Percentiles rank a stretch among this genome's conserved stretches.
Conservation (phyloP, 2,329 filamentous ascomycete species). For the Fusarium mundagurra region DNA sequence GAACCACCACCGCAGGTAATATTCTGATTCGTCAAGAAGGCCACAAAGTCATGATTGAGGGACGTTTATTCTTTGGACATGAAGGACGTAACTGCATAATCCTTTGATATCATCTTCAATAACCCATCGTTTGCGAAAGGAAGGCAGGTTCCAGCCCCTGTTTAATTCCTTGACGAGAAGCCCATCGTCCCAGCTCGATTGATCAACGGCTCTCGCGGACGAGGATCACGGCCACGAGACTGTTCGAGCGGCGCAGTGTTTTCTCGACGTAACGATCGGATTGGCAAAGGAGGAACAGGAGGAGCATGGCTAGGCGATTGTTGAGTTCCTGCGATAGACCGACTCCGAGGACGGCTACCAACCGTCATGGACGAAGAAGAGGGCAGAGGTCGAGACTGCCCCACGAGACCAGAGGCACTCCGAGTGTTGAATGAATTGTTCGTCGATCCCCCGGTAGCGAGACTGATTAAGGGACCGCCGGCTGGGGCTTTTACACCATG, state of each 20-base stretch:
- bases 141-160: not conserved
- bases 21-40: not conserved
- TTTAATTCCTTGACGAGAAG: slow-evolving; percentile 25
- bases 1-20: not conserved
- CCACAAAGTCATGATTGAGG: not conserved
- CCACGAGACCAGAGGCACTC: slow-evolving; percentile 31
- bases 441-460: slow-evolving; percentile 49
- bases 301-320: slow-evolving; percentile 29
- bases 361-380: slow-evolving; percentile 28
- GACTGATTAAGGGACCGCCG: slow-evolving; percentile 58
- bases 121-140: not conserved
- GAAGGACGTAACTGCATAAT: slow-evolving; percentile 32
- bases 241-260: slow-evolving; percentile 34
- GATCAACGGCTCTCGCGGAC: slow-evolving; percentile 46
- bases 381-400: slow-evolving; percentile 19
- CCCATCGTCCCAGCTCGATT: slow-evolving; percentile 43
- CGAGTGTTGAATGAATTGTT: slow-evolving; percentile 16
- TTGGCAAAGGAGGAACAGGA: slow-evolving; percentile 42
- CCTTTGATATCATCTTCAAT: slow-evolving; percentile 22
- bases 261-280: slow-evolving; percentile 43
- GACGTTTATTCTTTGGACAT: slow-evolving; percentile 11
- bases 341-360: slow-evolving; percentile 39
- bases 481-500: slow-evolving; percentile 54
- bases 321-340: slow-evolving; percentile 36
- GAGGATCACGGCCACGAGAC: slow-evolving; percentile 40